Percentiles rank a stretch among this genome's conserved stretches.
These are phyloP conservation scores for Diaporthe humulicola DNA, from an alignment of 2,329 filamentous ascomycete genomes.

Conservation along the genomic window DNA sequence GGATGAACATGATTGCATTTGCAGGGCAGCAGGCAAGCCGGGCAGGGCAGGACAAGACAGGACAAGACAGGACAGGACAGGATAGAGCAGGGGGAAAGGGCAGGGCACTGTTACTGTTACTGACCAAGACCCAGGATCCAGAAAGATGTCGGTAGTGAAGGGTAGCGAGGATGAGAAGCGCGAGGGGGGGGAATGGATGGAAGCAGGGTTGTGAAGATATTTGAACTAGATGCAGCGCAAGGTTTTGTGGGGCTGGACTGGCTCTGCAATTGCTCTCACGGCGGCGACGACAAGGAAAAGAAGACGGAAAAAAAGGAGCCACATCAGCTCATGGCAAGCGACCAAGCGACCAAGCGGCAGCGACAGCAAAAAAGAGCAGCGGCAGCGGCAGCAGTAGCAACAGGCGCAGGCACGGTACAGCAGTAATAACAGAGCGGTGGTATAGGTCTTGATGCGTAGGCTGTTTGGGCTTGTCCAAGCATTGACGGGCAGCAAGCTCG, in stretches of 20 bases:
- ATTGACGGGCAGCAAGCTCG: constrained; percentile 30
- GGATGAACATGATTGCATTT: constrained; percentile 31
- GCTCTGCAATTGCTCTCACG: constrained; percentile 28
- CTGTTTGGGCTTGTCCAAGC: constrained; percentile 37
- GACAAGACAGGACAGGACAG: background rate
- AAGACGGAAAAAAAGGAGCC: constrained; percentile 33
- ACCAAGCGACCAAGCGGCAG: background rate
- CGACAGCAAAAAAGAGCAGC: background rate
- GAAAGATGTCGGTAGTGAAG: constrained; percentile 35
- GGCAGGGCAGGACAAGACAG: background rate
- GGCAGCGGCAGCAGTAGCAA: background rate
- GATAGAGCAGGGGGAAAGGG: background rate
- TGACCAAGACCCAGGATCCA: constrained; percentile 37
- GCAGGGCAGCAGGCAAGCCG: constrained; percentile 13
- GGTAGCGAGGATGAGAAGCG: constrained; percentile 37
- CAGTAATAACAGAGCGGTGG: constrained; percentile 28
- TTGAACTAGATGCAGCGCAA: constrained; percentile 39
- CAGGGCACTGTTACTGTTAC: constrained; percentile 35
- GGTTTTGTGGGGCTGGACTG: constrained; percentile 34
- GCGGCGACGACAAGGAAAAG: constrained; percentile 28
- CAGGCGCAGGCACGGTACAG: constrained; percentile 20
- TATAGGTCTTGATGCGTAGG: constrained; percentile 41
- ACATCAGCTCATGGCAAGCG: constrained; percentile 40
- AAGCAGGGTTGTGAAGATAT: constrained; percentile 41
- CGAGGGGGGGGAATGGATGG: constrained; percentile 36